A percentile compares a stretch with the other conserved stretches of the same genome.
Evolutionary conservation across 306 rosid genomes (phyloP).

Genomic region (Castanea sativa): DNA sequence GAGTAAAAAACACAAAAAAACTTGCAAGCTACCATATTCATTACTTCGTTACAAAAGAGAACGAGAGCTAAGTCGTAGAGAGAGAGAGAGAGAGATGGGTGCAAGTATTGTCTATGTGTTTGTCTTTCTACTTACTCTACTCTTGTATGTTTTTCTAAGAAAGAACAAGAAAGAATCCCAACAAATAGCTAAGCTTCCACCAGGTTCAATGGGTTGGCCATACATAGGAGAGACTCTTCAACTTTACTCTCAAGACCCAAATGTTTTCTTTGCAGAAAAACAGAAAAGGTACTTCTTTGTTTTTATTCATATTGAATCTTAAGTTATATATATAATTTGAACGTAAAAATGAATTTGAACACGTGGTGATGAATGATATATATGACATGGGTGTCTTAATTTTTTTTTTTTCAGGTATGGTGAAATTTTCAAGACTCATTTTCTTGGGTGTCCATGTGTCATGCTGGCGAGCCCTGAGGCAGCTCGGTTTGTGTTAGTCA

Average conservation of each 20-base stretch:
- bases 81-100: conserved; percentile 36
- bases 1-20: background rate
- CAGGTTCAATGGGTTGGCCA: conserved; percentile 99
- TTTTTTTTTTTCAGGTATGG: conserved; percentile 55
- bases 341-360: background rate
- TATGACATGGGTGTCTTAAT: background rate
- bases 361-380: background rate
- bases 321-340: background rate
- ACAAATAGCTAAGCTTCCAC: conserved; percentile 59
- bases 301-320: too few species aligned
- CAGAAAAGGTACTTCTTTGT: conserved; percentile 55
- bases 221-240: conserved; percentile 81
- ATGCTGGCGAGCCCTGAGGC: conserved; percentile 92
- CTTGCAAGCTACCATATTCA: conserved; percentile 7
- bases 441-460: conserved; percentile 78
- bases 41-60: background rate
- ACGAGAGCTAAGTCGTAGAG: conserved; percentile 21
- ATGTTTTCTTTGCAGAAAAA: conserved; percentile 58
- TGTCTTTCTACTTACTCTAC: conserved; percentile 31
- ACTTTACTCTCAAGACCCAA: conserved; percentile 76
- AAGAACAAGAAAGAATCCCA: conserved; percentile 23
- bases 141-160: conserved; percentile 24
- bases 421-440: conserved; percentile 83
- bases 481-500: conserved; percentile 71
- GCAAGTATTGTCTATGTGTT: conserved; percentile 24